Percentiles rank a stretch among this genome's conserved stretches.
These are phyloP conservation scores for Lepidium africanum DNA, from an alignment of 345 rosid genomes.

Conservation along the genomic window DNA sequence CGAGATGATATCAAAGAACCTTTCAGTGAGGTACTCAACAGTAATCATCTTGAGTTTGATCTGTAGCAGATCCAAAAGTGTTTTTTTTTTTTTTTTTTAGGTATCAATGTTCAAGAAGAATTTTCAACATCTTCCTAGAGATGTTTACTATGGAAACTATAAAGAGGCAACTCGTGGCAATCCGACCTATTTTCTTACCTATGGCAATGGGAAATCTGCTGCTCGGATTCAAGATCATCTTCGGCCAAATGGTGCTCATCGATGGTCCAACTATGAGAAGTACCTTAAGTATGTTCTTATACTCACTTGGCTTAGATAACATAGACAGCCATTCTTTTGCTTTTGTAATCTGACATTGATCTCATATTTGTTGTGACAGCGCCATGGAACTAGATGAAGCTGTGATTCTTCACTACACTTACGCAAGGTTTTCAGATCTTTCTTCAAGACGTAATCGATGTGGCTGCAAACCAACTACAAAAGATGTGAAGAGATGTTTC, in stretches of 20 bases:
- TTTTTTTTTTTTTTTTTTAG: constrained; percentile 22
- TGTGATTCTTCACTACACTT: constrained; percentile 80
- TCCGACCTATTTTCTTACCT: constrained; percentile 81
- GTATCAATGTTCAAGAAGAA: constrained; percentile 93
- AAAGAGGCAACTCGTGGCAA: constrained; percentile 76
- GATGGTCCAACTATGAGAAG: constrained; percentile 91
- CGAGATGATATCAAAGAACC: constrained; percentile 77
- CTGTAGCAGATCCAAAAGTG: background rate
- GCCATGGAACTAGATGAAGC: constrained; percentile 62
- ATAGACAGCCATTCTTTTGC: background rate
- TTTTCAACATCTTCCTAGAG: constrained; percentile 73
- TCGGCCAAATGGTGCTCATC: constrained; percentile 96
- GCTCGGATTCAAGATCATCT: constrained; percentile 86
- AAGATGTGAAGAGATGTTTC: constrained; percentile 88
- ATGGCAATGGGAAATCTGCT: constrained; percentile 92
- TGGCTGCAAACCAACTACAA: constrained; percentile 90
- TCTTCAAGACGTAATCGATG: constrained; percentile 89
- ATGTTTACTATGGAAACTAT: constrained; percentile 65
- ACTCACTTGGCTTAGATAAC: background rate
- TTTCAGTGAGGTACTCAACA: constrained; percentile 62
- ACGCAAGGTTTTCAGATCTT: constrained; percentile 77
- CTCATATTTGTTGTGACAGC: constrained; percentile 30
- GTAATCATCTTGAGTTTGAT: background rate
- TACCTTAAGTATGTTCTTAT: constrained; percentile 43
- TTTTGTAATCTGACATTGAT: background rate